phyloP scores from a whole-genome alignment of 2,329 filamentous ascomycete species.

The Dendryphion nanum region DNA sequence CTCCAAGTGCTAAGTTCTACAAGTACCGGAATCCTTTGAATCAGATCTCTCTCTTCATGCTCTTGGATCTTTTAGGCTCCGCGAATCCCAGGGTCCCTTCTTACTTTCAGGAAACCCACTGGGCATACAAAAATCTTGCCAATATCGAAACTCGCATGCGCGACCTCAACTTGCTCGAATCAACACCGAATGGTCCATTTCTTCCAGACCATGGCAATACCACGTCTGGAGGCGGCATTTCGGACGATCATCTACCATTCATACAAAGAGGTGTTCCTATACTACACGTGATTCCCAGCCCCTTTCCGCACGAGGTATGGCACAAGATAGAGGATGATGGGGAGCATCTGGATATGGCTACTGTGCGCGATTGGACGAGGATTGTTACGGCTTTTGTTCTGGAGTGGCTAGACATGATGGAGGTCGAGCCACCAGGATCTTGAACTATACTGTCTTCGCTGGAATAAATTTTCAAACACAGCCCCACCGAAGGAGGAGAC shows the following conservation, averaged over 20 bases:
- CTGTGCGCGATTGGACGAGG: slow-evolving; percentile 82
- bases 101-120: slow-evolving; percentile 87
- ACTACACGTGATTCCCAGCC: slow-evolving; percentile 81
- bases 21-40: slow-evolving; percentile 70
- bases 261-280: slow-evolving; percentile 82
- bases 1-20: slow-evolving; percentile 62
- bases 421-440: too few species aligned
- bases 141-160: slow-evolving; percentile 72
- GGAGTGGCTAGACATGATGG: slow-evolving; percentile 88
- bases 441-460: too few species aligned
- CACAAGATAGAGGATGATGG: slow-evolving; percentile 82
- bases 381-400: slow-evolving; percentile 81
- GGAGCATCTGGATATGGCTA: slow-evolving; percentile 75
- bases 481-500: too few species aligned
- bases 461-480: too few species aligned
- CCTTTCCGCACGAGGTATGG: slow-evolving; percentile 77
- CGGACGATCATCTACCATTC: slow-evolving; percentile 92
- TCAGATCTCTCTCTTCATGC: slow-evolving; percentile 82
- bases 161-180: slow-evolving; percentile 61
- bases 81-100: slow-evolving; percentile 71
- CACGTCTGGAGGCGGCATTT: slow-evolving; percentile 49
- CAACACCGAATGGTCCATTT: slow-evolving; percentile 54
- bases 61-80: slow-evolving; percentile 84
- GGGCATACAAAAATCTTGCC: slow-evolving; percentile 82
- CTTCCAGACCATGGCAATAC: slow-evolving; percentile 42